A percentile compares a stretch with the other conserved stretches of the same genome.
These are phyloP conservation scores for Septoria petroselini DNA, from an alignment of 2,329 filamentous ascomycete genomes.

Conservation along the genomic window DNA sequence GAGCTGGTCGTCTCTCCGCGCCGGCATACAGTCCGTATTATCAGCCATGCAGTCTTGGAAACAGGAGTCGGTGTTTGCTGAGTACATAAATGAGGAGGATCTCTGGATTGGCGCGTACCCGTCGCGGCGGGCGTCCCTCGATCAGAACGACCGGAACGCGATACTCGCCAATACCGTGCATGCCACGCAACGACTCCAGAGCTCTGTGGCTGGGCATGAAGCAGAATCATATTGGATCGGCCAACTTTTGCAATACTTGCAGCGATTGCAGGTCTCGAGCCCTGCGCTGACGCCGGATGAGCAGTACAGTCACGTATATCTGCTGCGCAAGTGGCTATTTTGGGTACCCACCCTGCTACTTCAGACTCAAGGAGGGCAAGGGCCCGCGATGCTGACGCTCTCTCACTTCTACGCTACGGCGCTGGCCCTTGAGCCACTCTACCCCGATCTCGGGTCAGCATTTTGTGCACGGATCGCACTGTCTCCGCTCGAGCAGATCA, in stretches of 20 bases:
- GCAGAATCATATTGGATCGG: constrained; percentile 50
- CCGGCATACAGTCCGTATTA: constrained; percentile 85
- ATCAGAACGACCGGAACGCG: constrained; percentile 25
- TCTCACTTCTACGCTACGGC: constrained; percentile 90
- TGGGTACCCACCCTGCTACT: constrained; percentile 88
- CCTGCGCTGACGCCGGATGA: constrained; percentile 61
- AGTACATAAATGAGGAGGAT: constrained; percentile 74
- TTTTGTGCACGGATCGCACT: constrained; percentile 70
- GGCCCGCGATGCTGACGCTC: constrained; percentile 76
- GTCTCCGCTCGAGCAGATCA: constrained; percentile 80
- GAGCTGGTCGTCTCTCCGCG: constrained; percentile 89
- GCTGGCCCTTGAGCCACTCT: constrained; percentile 82
- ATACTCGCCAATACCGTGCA: constrained; percentile 43
- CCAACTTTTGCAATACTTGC: constrained; percentile 48
- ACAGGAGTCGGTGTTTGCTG: constrained; percentile 79
- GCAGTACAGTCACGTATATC: constrained; percentile 85
- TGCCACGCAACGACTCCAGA: constrained; percentile 45
- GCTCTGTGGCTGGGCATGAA: constrained; percentile 45
- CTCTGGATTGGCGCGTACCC: constrained; percentile 27
- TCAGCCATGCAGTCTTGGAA: constrained; percentile 87
- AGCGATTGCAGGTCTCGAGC: constrained; percentile 43
- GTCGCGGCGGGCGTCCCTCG: constrained; percentile 23
- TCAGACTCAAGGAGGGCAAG: constrained; percentile 70
- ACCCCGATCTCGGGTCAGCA: constrained; percentile 83
- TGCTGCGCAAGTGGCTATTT: constrained; percentile 88